phyloP scores from a whole-genome alignment of 2,329 filamentous ascomycete species.

The Coniochaeta sp. region DNA sequence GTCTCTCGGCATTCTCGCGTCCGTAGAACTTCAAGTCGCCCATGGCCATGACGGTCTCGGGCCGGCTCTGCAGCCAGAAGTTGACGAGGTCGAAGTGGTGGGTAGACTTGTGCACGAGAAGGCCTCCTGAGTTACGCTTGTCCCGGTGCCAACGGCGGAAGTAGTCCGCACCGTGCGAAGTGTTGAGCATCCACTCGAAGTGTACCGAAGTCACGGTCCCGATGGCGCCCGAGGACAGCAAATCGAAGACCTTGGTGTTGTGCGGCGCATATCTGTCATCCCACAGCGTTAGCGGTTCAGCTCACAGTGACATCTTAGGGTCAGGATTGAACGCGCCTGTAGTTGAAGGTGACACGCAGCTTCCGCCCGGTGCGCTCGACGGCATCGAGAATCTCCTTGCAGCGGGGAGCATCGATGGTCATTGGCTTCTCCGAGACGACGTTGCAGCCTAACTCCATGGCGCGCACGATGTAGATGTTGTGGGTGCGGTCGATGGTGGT shows the following conservation, averaged over 20 bases:
- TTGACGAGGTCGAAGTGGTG: conserved; percentile 59
- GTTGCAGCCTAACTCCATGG: conserved; percentile 50
- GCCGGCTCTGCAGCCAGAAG: conserved; percentile 51
- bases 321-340: conserved; percentile 35
- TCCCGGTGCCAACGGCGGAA: conserved; percentile 58
- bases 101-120: conserved; percentile 55
- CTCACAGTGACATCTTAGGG: background rate
- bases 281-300: background rate
- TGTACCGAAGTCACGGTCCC: conserved; percentile 50
- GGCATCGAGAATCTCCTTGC: conserved; percentile 44
- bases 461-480: conserved; percentile 50
- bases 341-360: conserved; percentile 56
- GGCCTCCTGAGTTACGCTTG: conserved; percentile 49
- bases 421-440: conserved; percentile 60
- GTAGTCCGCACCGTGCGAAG: conserved; percentile 53
- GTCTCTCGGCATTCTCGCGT: conserved; percentile 49
- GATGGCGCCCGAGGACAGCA: conserved; percentile 46
- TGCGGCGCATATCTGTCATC: conserved; percentile 40
- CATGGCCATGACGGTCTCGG: conserved; percentile 48
- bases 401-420: conserved; percentile 52
- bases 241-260: conserved; percentile 50
- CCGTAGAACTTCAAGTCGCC: conserved; percentile 55
- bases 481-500: conserved; percentile 58
- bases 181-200: conserved; percentile 58
- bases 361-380: conserved; percentile 39